phyloP scores from a whole-genome alignment of 148 eudicot species.

The Mesembryanthemum crystallinum region DNA sequence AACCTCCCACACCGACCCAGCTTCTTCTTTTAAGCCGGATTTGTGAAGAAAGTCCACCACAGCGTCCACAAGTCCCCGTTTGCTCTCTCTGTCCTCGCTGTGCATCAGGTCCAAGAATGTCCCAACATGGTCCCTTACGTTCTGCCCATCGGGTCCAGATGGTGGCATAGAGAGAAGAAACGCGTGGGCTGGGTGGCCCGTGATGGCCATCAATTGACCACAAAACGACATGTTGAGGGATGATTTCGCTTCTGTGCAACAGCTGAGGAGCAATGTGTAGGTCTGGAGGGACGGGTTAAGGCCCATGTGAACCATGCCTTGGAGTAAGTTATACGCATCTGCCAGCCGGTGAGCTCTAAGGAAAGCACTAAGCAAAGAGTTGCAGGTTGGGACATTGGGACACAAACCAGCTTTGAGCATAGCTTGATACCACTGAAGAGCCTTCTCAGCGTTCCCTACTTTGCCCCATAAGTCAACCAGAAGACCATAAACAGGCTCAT shows the following conservation, averaged over 20 bases:
- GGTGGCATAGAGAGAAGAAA: conserved; percentile 79
- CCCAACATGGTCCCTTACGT: conserved; percentile 74
- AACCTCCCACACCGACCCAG: conserved; percentile 97
- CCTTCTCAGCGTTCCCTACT: conserved; percentile 79
- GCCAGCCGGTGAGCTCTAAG: conserved; percentile 67
- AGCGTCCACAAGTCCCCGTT: conserved; percentile 86
- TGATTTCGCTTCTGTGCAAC: conserved; percentile 89
- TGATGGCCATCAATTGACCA: conserved; percentile 78
- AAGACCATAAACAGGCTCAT: conserved; percentile 94
- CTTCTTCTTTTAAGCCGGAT: conserved; percentile 92
- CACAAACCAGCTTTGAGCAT: conserved; percentile 81
- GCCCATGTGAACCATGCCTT: conserved; percentile 70
- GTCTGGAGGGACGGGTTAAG: conserved; percentile 85
- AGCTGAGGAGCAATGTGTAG: conserved; percentile 85
- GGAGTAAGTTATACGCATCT: conserved; percentile 76
- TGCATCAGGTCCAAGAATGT: conserved; percentile 80
- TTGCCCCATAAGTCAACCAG: conserved; percentile 98
- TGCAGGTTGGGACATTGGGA: conserved; percentile 94
- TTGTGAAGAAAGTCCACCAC: conserved; percentile 91
- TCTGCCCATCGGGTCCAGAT: conserved; percentile 84
- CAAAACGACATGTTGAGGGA: conserved; percentile 75
- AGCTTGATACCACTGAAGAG: conserved; percentile 84
- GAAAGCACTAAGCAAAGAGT: conserved; percentile 88
- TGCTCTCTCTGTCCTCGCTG: conserved; percentile 96
- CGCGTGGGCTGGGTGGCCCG: conserved; percentile 85